Base-by-base conservation (phyloP, 768 basidiomycete species). In the Pleurotus platypus region DNA sequence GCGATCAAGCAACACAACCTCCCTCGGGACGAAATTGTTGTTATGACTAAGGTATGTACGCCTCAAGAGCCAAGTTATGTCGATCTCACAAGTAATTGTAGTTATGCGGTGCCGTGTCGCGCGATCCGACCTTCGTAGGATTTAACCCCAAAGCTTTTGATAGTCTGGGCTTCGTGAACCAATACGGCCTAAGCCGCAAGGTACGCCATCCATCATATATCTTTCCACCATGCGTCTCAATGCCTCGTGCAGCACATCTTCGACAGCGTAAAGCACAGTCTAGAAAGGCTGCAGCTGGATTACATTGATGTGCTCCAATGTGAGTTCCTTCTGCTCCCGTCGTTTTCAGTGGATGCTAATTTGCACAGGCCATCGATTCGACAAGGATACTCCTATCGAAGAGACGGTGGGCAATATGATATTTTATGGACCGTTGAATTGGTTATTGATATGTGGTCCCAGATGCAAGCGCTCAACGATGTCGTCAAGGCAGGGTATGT, bases 11-110 rank as follows among this genome's bases (percentile, higher is more conserved):
- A 82, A 59, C 76, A 81, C 60, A 67, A 83, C 18, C 73, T 89
- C 9, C 87, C 88, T n/a, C 81, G 90, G 1, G 85, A 87, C 12
- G 82, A 86, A 61, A 82, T 91, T 46, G 89, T 92, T n/a, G 80
- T 92, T 15, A 78, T 92, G 75, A 90, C 90, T 56, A 92, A 92
- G 72, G 83, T 82, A 55, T 16, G n/a, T 15, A 38, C n/a, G 56
- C 47, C 22, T 18, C 24, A 22, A 39, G 20, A 57, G 38, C 47
- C 12, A 5, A 39, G 15, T 12, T 9, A 20, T 38, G n/a, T 12
- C 7, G 27, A 47, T 5, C 13, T 15, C 49, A 30, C 30, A 11
- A 3, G 5, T 24, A 24, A 30, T 30, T 9, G 8, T 30, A 84
- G 85, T 58, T 79, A 12, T 75, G 61, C 56, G 66, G 59, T n/a